These are phyloP conservation scores for Lipomyces mesembrius DNA, from an alignment of 805 yeast species.

Conservation along the genomic window DNA sequence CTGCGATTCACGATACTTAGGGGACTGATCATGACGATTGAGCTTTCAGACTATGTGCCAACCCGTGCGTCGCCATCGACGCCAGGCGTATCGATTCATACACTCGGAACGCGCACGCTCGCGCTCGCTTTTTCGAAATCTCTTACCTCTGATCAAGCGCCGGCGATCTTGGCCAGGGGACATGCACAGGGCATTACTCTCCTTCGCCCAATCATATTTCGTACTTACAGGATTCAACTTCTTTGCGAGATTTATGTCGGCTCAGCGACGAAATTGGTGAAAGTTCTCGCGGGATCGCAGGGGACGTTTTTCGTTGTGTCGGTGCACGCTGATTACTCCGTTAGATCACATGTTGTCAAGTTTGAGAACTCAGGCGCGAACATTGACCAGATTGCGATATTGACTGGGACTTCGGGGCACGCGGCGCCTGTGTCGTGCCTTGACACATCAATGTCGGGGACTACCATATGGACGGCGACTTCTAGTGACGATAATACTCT, in stretches of 20 bases:
- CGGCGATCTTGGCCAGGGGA: constrained; percentile 3
- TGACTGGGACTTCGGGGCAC: constrained; percentile 16
- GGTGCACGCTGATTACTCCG: constrained; percentile 12
- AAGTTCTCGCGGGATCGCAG: neutral
- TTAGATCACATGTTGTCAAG: constrained; percentile 7
- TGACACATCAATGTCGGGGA: neutral
- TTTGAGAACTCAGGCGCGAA: neutral
- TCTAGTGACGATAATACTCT: constrained; percentile 8
- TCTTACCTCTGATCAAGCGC: neutral
- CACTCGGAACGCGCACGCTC: neutral
- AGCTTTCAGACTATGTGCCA: neutral
- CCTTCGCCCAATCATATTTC: neutral
- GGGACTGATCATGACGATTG: neutral
- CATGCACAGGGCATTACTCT: constrained; percentile 12
- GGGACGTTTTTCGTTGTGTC: neutral
- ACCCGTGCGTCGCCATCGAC: neutral
- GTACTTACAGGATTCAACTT: neutral
- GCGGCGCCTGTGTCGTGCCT: constrained; percentile 10
- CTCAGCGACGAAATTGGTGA: constrained; percentile 4
- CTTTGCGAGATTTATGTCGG: constrained; percentile 8
- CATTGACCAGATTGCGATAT: neutral
- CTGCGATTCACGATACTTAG: no score
- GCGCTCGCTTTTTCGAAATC: neutral
- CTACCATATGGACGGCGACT: neutral
- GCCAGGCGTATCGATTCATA: neutral